Evolutionary conservation across 1,284 basidiomycete species (phyloP), one percentile per base, ranked within the genome.

Genomic region (Pseudozyma flocculosa): DNA sequence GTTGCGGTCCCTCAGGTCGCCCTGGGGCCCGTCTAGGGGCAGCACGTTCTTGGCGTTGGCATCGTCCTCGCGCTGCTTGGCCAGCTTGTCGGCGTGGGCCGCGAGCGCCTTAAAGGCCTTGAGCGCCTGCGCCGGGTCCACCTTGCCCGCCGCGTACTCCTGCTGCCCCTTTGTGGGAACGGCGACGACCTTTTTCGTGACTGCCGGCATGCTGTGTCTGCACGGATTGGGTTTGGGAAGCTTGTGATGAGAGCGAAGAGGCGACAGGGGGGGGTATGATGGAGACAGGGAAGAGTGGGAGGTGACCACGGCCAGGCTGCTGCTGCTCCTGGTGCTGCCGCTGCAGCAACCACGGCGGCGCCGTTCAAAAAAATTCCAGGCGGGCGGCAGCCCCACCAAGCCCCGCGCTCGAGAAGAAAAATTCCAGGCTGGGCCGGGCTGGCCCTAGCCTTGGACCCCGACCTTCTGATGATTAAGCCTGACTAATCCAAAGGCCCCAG

Each of bases 81-180:
- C 40, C n/a, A 26, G 24, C 26, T 42, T 44, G 15, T 46, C 14
- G 36, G 49, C 44, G 55, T 74, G 70, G 0, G 72, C 62, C 15
- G 54, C 42, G 3, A 77, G 71, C 1, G 75, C 75, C 18, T 62
- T 50, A 48, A 70, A 65, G 1, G 75, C 75, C 50, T 74, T 72
- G 15, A 68, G 53, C 9, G 59, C 68, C 38, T 77, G 75, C 4
- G 48, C 42, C 0, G 45, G 23, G 40, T 71, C 62, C 19, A 76
- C 57, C 42, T 66, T 66, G 43, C 48, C 47, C 26, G 56, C 54
- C 36, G 43, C 11, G 1, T 60, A 51, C 23, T 51, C 54, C 24
- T 52, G 48, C 26, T 64, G 61, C 0, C 42, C 45, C 15, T 41
- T 36, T 1, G 53, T 48, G 2, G 61, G 50, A 1, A 41, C 32